Evolutionary conservation across 768 basidiomycete species (phyloP).

Genomic region (Solioccasus polychromus): DNA sequence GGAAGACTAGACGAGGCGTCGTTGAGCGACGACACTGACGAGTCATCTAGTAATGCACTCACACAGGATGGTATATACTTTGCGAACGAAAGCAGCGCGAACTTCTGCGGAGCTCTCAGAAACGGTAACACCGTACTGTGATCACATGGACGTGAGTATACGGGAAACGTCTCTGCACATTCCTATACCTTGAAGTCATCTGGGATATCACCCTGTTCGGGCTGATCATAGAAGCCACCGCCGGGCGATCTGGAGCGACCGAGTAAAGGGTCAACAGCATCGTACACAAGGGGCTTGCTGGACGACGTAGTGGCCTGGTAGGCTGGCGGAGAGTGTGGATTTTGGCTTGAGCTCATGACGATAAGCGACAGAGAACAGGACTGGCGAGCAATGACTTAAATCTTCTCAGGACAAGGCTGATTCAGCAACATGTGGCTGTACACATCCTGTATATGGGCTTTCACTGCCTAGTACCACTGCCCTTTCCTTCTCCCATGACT

Average conservation of each 20-base stretch:
- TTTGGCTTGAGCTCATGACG: slow-evolving; percentile 50
- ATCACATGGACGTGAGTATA: slow-evolving; percentile 8
- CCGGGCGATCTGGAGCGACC: slow-evolving; percentile 42
- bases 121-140: slow-evolving; percentile 77
- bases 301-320: slow-evolving; percentile 47
- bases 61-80: slow-evolving; percentile 90
- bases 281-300: slow-evolving; percentile 34
- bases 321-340: slow-evolving; percentile 59
- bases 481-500: neutral
- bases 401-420: slow-evolving; percentile 18
- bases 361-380: slow-evolving; percentile 19
- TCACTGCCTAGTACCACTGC: slow-evolving; percentile 5
- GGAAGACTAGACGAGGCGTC: slow-evolving; percentile 50
- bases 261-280: slow-evolving; percentile 54
- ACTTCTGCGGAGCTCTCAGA: slow-evolving; percentile 76
- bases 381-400: slow-evolving; percentile 9
- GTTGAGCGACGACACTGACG: neutral
- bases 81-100: slow-evolving; percentile 82
- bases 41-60: slow-evolving; percentile 32
- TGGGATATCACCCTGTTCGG: slow-evolving; percentile 69
- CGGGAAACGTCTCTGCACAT: neutral
- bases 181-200: slow-evolving; percentile 87
- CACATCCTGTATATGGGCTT: neutral
- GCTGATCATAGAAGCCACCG: slow-evolving; percentile 70
- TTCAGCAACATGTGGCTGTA: slow-evolving; percentile 26